phyloP scores from a whole-genome alignment of 2,329 filamentous ascomycete genomes.

The Boeremia exigua region DNA sequence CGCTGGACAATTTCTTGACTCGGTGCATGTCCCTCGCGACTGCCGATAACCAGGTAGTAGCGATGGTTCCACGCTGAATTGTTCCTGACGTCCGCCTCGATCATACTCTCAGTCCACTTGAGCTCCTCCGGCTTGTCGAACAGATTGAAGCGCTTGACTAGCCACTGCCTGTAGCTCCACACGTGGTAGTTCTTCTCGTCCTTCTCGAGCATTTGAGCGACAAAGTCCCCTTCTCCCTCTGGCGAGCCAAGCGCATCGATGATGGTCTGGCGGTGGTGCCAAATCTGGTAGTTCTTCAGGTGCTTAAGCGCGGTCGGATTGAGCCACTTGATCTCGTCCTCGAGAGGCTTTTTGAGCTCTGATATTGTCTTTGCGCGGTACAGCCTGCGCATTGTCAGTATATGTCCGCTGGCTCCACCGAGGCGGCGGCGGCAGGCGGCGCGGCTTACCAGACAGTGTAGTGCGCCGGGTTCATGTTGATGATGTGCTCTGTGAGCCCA shows the following conservation, averaged over 20 bases:
- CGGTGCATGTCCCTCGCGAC: constrained; percentile 49
- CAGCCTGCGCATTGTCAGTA: constrained; percentile 59
- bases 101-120: constrained; percentile 71
- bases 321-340: constrained; percentile 82
- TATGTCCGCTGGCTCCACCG: neutral
- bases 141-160: constrained; percentile 68
- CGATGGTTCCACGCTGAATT: constrained; percentile 98
- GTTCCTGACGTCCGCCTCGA: constrained; percentile 85
- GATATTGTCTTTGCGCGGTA: constrained; percentile 85
- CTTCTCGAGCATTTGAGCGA: constrained; percentile 78
- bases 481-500: constrained; percentile 85
- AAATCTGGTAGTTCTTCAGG: constrained; percentile 99
- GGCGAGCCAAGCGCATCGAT: constrained; percentile 65
- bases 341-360: constrained; percentile 67
- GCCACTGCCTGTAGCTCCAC: constrained; percentile 89
- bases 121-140: constrained; percentile 67
- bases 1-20: constrained; percentile 68
- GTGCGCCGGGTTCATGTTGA: constrained; percentile 91
- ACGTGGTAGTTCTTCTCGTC: constrained; percentile 99
- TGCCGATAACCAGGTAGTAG: constrained; percentile 87
- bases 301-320: constrained; percentile 81
- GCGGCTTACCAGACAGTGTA: constrained; percentile 86
- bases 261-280: constrained; percentile 69
- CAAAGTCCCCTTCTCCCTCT: constrained; percentile 74
- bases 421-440: neutral